Percentiles rank a stretch among this genome's conserved stretches.
Conservation (phyloP, 2,329 filamentous ascomycete species). For the Didymella pomorum region DNA sequence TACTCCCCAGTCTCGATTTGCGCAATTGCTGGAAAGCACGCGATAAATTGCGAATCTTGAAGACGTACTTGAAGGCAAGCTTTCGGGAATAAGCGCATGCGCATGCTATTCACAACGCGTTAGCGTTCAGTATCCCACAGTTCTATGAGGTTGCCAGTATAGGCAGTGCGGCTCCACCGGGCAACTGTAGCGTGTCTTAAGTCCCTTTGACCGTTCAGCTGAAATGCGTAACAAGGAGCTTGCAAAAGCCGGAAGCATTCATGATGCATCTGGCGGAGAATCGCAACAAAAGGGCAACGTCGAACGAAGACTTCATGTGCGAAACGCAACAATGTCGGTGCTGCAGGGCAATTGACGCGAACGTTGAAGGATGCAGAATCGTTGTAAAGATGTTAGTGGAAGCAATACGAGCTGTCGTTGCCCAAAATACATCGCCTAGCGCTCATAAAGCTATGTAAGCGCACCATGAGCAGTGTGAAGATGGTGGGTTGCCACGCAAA, state of each 20-base stretch:
- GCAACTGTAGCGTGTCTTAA: slow-evolving; percentile 9
- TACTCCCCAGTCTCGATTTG: not conserved
- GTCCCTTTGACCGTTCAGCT: not conserved
- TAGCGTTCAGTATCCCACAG: slow-evolving; percentile 21
- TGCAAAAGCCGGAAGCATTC: not conserved
- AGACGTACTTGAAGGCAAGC: not conserved
- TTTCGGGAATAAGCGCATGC: slow-evolving; percentile 16
- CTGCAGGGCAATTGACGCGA: not conserved
- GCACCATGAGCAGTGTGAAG: slow-evolving; percentile 19
- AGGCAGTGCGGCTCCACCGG: slow-evolving; percentile 18
- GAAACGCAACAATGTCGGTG: not conserved
- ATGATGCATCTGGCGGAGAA: not conserved
- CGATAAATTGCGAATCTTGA: not conserved
- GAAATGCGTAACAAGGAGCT: not conserved
- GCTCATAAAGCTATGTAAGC: slow-evolving; percentile 27
- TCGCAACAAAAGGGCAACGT: not conserved
- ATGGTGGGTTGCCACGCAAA: slow-evolving; percentile 34
- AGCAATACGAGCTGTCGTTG: slow-evolving; percentile 12
- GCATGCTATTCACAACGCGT: slow-evolving; percentile 22
- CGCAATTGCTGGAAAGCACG: not conserved
- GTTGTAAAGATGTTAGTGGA: not conserved
- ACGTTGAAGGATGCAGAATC: not conserved
- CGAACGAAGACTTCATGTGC: not conserved
- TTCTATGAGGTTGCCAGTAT: slow-evolving; percentile 18
- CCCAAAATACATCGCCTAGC: slow-evolving; percentile 22